phyloP scores from a whole-genome alignment of 352 stramenopile genomes.

The Blastocystis sp. region DNA sequence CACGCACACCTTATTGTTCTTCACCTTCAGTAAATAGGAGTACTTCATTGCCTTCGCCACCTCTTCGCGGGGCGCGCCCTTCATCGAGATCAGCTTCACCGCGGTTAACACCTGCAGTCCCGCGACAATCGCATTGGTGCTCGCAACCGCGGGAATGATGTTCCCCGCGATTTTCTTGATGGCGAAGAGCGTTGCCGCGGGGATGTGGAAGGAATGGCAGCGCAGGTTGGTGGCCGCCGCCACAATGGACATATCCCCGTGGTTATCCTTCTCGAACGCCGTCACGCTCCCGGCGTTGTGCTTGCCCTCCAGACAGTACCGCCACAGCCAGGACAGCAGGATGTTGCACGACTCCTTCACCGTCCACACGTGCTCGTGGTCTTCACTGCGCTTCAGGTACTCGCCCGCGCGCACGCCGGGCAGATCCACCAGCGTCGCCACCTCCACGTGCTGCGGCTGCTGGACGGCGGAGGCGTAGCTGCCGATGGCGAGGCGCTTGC shows the following conservation, averaged over 20 bases:
- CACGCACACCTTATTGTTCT: conserved; percentile 58
- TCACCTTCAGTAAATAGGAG: conserved; percentile 65
- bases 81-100: conserved; percentile 70
- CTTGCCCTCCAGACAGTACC: conserved; percentile 47
- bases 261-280: conserved; percentile 96
- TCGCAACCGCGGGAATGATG: conserved; percentile 98
- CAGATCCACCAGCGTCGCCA: not conserved
- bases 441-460: not conserved
- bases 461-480: conserved; percentile 22
- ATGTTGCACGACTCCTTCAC: conserved; percentile 15
- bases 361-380: conserved; percentile 12
- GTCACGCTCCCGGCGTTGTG: not conserved
- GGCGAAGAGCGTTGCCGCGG: conserved; percentile 78
- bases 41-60: conserved; percentile 29
- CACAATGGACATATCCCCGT: conserved; percentile 94
- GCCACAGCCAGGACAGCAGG: conserved; percentile 29
- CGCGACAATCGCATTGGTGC: conserved; percentile 98
- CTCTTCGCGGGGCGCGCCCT: not conserved
- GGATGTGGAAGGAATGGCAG: conserved; percentile 80
- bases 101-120: conserved; percentile 87
- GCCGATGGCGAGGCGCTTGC: conserved; percentile 32
- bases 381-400: not conserved
- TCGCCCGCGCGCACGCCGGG: not conserved
- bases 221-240: conserved; percentile 93
- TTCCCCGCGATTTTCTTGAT: conserved; percentile 98